Evolutionary conservation across 2,329 filamentous ascomycete species (phyloP), one percentile per base, ranked within the genome.

Genomic region (Coleophoma cylindrospora): DNA sequence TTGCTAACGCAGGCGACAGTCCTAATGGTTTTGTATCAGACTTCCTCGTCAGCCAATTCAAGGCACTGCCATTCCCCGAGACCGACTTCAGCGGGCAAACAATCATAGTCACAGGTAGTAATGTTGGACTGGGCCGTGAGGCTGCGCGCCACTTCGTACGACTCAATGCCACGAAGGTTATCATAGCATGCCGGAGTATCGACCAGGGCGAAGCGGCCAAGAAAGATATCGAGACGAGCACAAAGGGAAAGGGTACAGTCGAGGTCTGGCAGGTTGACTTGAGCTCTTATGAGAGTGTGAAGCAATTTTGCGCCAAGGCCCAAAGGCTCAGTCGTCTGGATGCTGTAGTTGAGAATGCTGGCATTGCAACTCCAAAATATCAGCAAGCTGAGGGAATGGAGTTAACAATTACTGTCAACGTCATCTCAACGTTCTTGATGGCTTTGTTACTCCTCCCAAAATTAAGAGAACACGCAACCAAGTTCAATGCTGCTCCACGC

Each of bases 361-460:
- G 54, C 4, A 45, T 57, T 37, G 44, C 48, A 33, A 50, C 41
- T 3, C 38, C 40, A 8, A 43, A 52, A 3, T 54, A 40, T 33
- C 19, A 38, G 22, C 43, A 36, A 12, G 43, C 44, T n/a, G 49
- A 57, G 49, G 74, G 70, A 2, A 65, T 69, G 48, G 74, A 77
- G 58, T 57, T 57, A 13, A 70, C 64, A 27, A 58, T 76, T 45
- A 71, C 70, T 3, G 67, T 77, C 43, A 78, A 79, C 55, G 70
- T 76, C 15, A 61, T 79, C 34, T 67, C 67, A 3, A 77, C 72
- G 0, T 70, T 73, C 34, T 60, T 78, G 27, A 63, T 78, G 48
- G 68, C 69, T 0, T 40, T 77, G 11, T 53, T 70, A 45, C 54
- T 76, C 17, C 58, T 79, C 17, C 74, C 75, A 1, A 56, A 61